Evolutionary conservation across 345 rosid genomes (phyloP).

Genomic region (Anastatica hierochuntica): DNA sequence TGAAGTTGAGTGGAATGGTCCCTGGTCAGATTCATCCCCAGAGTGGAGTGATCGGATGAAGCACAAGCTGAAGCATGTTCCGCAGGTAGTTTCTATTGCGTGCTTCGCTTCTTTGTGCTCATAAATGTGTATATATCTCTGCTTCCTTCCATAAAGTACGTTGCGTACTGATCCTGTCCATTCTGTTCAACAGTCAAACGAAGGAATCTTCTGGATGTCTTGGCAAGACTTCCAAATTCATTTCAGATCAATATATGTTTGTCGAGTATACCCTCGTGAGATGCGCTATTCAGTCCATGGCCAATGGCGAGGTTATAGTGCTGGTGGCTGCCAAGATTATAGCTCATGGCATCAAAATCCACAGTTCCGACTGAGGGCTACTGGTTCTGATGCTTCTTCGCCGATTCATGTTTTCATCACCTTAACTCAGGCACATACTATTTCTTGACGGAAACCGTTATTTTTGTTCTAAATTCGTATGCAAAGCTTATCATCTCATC

Average conservation of each 20-base stretch:
- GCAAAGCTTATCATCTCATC: not conserved
- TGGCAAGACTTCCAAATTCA: constrained; percentile 99
- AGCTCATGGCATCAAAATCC: constrained; percentile 99
- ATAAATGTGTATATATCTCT: not conserved
- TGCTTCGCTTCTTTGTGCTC: no score
- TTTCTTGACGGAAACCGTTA: not conserved
- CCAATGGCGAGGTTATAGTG: constrained; percentile 95
- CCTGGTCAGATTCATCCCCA: constrained; percentile 93
- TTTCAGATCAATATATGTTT: constrained; percentile 93
- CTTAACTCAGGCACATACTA: constrained; percentile 73
- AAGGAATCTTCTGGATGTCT: constrained; percentile 99
- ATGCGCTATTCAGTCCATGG: constrained; percentile 97
- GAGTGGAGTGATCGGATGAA: constrained; percentile 98
- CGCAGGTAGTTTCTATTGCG: constrained; percentile 50
- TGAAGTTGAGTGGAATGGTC: constrained; percentile 99
- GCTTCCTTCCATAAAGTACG: not conserved
- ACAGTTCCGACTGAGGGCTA: constrained; percentile 85
- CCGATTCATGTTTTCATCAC: constrained; percentile 95
- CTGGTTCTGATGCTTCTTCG: constrained; percentile 74
- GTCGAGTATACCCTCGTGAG: constrained; percentile 94
- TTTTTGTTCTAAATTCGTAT: not conserved
- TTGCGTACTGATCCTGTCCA: no score
- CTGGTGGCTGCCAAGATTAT: constrained; percentile 99
- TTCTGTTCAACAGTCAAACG: constrained; percentile 68
- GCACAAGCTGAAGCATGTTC: constrained; percentile 88